Base-by-base conservation (phyloP, 306 rosid species). In the Sesbania bispinosa region DNA sequence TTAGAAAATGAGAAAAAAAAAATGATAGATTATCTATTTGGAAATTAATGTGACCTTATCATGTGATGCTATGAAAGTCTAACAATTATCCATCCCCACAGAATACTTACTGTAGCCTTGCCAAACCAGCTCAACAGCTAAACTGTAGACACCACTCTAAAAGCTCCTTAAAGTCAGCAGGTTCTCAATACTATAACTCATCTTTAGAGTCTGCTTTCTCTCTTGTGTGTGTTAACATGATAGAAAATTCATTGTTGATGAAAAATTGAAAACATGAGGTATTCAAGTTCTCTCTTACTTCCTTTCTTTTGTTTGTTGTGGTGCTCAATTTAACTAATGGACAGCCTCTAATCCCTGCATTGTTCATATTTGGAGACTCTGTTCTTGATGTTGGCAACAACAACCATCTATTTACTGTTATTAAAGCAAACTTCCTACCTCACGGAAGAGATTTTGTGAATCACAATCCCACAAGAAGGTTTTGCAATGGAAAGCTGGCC, bases 341-440 rank as follows among this genome's bases (percentile, higher is more conserved):
- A 32, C 88, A 85, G 77, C 76, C 87, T 38, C 75, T 83, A 4
- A 88, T 92, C 46, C 97, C 90, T n/a, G 91, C 93, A 19, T 14
- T 92, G 75, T 79, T 92, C 82, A 73, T 86, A 43, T 92, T 92
- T 73, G 97, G 93, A 46, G 93, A 92, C 69, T 92, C 93, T 1
- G 67, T 77, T 9, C 78, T 83, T 33, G 93, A 89, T 80, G 93
- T 74, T 5, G 97, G 97, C 0, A 92, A 89, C 14, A 92, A 92
- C 20, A 89, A 89, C 61, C 1, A 81, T 4, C 45, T 73, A 24
- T 0, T 23, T 3, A 87, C 93, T 26, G 0, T 85, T 16, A 3
- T 84, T 4, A 85, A 86, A 76, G 80, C 97, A 21, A 71, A 92
- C 50, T 87, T 87, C 39, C 86, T 65, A 60, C 96, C 93, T 30